Evolutionary conservation across 371 early-diverging fungal species (phyloP).

Genomic region (Blakeslea trispora): DNA sequence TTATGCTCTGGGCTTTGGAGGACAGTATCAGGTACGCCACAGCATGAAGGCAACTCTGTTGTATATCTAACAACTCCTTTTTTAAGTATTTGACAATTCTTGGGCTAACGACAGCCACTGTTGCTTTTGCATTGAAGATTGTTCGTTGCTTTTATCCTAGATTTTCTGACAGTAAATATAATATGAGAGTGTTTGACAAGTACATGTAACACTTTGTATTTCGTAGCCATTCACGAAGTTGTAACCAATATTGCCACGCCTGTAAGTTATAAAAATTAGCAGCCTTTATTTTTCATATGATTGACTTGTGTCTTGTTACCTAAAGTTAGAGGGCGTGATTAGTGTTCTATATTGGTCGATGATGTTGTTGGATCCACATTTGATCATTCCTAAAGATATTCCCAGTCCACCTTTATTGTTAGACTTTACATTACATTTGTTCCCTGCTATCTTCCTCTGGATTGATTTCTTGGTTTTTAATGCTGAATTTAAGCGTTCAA

Average conservation of each 20-base stretch:
- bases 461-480: constrained; percentile 46
- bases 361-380: constrained; percentile 35
- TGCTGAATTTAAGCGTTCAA: constrained; percentile 37
- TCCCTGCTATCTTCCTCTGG: constrained; percentile 48
- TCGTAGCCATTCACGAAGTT: constrained; percentile 26
- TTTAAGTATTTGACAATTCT: constrained; percentile 17
- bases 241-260: constrained; percentile 39
- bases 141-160: constrained; percentile 20
- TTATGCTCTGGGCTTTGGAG: constrained; percentile 43
- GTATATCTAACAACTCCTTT: background rate
- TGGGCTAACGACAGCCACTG: constrained; percentile 22
- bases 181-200: background rate
- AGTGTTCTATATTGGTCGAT: constrained; percentile 47
- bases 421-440: constrained; percentile 44
- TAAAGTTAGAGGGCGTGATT: constrained; percentile 45
- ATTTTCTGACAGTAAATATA: constrained; percentile 20
- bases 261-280: constrained; percentile 19
- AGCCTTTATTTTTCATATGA: background rate
- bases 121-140: constrained; percentile 18
- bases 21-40: constrained; percentile 43
- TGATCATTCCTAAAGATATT: constrained; percentile 37
- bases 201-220: background rate
- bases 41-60: background rate
- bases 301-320: background rate
- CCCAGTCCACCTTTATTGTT: constrained; percentile 35